Base-by-base conservation (phyloP, 2,329 filamentous ascomycete genomes). In the Alternaria sp. region DNA sequence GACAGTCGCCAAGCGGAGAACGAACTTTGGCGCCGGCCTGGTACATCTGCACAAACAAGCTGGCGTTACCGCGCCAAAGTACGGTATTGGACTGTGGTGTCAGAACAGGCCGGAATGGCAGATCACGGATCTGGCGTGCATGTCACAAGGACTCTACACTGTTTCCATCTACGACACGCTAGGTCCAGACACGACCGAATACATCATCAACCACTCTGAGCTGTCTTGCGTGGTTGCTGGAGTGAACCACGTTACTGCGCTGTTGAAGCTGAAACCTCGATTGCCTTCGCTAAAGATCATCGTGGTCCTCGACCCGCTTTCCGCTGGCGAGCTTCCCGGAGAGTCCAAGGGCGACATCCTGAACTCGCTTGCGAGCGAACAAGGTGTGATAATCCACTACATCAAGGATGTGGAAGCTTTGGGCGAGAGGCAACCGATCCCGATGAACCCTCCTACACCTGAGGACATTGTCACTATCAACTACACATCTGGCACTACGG, bases 81-180 rank as follows among this genome's bases (percentile, higher is more conserved):
- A 91, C 77, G 92, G 90, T 57, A 85, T 96, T 67, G 93, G 93
- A 21, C 81, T 97, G 54, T 97, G 93, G 93, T 92, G 91, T 74
- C 91, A 93, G 80, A 96, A 96, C 81, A 86, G 93, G 63, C 90
- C 93, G 0, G 92, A 97, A 81, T 97, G 93, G 93, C 92, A 96
- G 83, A 89, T 97, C 64, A 88, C 90, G 59, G 95, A 98, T 84
- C 83, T 98, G 75, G 96, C 89, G 43, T 90, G 92, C 77, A 89
- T 92, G 82, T 96, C 93, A 12, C 96, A 98, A 80, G 88, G 91
- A 8, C 88, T 98, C 28, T 98, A 87, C 82, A 92, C 91, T 21
- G 93, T 99, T 59, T 97, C 95, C 6, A 90, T 99, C 54, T 99
- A 99, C 84, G 96, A 98, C 81, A 97, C 95, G 12, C 88, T 99